Base-by-base conservation (phyloP, 352 stramenopile genomes). In the Pythium utonaiense region DNA sequence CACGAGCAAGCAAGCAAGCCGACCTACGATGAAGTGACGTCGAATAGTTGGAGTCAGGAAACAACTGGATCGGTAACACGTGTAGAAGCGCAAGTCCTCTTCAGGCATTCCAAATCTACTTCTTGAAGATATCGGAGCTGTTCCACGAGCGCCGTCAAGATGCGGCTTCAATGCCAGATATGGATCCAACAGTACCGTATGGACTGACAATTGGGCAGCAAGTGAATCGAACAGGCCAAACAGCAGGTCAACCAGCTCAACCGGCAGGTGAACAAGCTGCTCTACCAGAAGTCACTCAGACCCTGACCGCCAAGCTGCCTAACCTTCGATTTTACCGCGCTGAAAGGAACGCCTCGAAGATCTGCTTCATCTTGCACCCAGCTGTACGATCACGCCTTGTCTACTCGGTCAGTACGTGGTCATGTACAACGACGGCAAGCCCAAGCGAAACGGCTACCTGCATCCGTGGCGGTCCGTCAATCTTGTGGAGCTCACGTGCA, bases 21-120 rank as follows among this genome's bases (percentile, higher is more conserved):
- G 9, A 54, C 53, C 7, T 62, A 63, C 25, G 54, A 54, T 16
- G 60, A 63, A 25, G 33, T 67, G 19, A 62, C 52, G 2, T 67
- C 38, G 6, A 62, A 62, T 21, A 62, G 40, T 51, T 42, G 0
- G 53, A 62, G 21, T 52, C 45, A 53, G 52, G 22, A 7, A 58
- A 57, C 21, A 60, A 58, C 17, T 64, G 57, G 48, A 52, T 57
- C 34, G 42, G 54, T 4, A 54, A 63, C 38, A 28, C 38, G 2
- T 64, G 57, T 24, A 22, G 44, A 3, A 67, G 52, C 21, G 44
- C 53, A 4, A 28, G 56, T 10, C 60, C 60, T 14, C n/a, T 67
- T 1, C 17, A 45, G 2, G 33, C 52, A 7, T 67, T 67, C 45
- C 21, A 51, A 17, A 17, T 40, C 5, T 67, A 57, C 28, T 55